These are phyloP conservation scores for Pholiota molesta DNA, from an alignment of 768 basidiomycete species.

Conservation along the genomic window DNA sequence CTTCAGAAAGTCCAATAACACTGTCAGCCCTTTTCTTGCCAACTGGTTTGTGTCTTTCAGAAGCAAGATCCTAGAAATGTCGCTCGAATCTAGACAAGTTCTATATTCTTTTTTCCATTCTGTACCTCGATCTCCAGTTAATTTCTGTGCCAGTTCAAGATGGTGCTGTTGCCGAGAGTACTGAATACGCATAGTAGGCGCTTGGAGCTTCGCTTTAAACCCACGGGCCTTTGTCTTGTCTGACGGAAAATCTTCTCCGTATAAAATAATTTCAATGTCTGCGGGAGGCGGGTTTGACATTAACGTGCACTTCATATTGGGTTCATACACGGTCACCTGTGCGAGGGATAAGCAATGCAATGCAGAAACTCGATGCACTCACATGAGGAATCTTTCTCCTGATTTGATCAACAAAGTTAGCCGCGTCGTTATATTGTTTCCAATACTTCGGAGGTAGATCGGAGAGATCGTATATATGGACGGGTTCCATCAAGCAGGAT, in stretches of 20 bases:
- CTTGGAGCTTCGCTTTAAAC: neutral
- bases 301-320: constrained; percentile 44
- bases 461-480: constrained; percentile 33
- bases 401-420: constrained; percentile 45
- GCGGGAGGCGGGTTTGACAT: constrained; percentile 54
- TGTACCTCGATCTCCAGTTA: constrained; percentile 31
- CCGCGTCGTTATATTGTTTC: constrained; percentile 51
- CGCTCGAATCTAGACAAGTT: constrained; percentile 21
- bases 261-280: constrained; percentile 49
- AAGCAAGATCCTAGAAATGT: neutral
- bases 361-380: constrained; percentile 1
- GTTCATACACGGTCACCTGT: constrained; percentile 46
- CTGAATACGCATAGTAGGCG: constrained; percentile 38
- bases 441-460: constrained; percentile 44
- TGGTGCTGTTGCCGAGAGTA: constrained; percentile 34
- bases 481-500: constrained; percentile 49
- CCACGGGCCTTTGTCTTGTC: constrained; percentile 9
- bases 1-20: constrained; percentile 6
- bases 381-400: constrained; percentile 59
- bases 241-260: constrained; percentile 10
- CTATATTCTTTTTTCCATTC: constrained; percentile 44
- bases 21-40: constrained; percentile 1
- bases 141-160: constrained; percentile 39
- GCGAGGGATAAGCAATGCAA: neutral
- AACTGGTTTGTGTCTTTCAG: neutral